Evolutionary conservation across 2,329 filamentous ascomycete species (phyloP).

Genomic region (Rhexocercosporidium sp.): DNA sequence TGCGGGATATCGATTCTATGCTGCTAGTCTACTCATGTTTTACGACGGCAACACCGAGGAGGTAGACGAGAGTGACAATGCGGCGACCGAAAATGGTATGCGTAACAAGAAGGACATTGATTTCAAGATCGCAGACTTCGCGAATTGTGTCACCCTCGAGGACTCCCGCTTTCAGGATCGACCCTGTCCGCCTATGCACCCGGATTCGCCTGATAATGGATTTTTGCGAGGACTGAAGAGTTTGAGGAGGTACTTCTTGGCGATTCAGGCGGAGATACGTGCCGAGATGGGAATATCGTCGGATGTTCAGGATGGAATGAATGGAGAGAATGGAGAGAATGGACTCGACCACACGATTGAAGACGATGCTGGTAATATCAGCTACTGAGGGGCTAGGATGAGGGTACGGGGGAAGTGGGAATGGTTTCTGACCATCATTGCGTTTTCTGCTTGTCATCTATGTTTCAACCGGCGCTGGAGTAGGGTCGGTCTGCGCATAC

Average conservation of each 20-base stretch:
- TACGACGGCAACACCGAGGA: slow-evolving; percentile 83
- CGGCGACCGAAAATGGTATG: slow-evolving; percentile 47
- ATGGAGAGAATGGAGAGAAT: slow-evolving; percentile 15
- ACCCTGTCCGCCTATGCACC: slow-evolving; percentile 81
- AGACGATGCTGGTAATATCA: slow-evolving; percentile 36
- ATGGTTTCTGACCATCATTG: neutral
- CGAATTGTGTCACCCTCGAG: slow-evolving; percentile 92
- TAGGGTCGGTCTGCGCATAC: slow-evolving; percentile 15
- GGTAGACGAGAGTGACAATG: slow-evolving; percentile 50
- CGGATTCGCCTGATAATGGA: slow-evolving; percentile 81
- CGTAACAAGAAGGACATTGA: slow-evolving; percentile 66
- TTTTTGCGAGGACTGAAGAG: slow-evolving; percentile 86
- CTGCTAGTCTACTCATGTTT: slow-evolving; percentile 90
- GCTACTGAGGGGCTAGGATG: slow-evolving; percentile 35
- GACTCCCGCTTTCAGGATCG: slow-evolving; percentile 64
- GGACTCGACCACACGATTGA: slow-evolving; percentile 22
- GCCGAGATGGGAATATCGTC: slow-evolving; percentile 35
- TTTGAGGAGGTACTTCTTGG: slow-evolving; percentile 81
- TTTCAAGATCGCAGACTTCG: slow-evolving; percentile 98
- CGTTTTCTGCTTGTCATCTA: neutral
- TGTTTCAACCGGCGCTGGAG: slow-evolving; percentile 13
- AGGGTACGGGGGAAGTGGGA: neutral
- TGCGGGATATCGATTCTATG: slow-evolving; percentile 91
- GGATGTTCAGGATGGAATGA: slow-evolving; percentile 12
- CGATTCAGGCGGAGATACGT: slow-evolving; percentile 80